Base-by-base conservation (phyloP, 768 basidiomycete species). In the Amanita polypyramis region DNA sequence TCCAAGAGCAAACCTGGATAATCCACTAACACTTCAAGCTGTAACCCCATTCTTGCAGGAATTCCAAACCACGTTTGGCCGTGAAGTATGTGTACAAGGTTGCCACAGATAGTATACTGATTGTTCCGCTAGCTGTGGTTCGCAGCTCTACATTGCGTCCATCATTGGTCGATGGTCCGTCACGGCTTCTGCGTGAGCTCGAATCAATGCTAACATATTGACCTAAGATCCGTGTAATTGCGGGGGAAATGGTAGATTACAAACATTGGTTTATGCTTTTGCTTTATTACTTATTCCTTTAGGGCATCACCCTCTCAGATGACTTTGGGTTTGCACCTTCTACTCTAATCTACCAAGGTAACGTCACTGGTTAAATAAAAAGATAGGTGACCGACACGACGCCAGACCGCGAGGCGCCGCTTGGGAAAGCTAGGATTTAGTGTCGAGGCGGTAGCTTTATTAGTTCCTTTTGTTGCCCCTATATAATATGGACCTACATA, bases 271-370 rank as follows among this genome's bases (percentile, higher is more conserved):
- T 21, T 17, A 33, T 49, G 29, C 51, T 43, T 12, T 20, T 45
- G 34, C 17, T 29, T 36, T 59, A 39, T 32, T 48, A 40, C 35
- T 37, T n/a, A n/a, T 15, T 36, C 17, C 4, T 25, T 2, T 51
- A 91, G 87, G 76, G 73, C 36, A 75, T 91, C 46, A 66, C 70
- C 53, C 64, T 90, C 47, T 74, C 79, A 23, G 80, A 83, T 3
- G 81, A 88, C 48, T 90, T 92, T 58, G 89, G 89, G 5, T 85
- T 87, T 58, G 89, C 89, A 4, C 89, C 89, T 0, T 91, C 89
- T 6, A 91, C 89, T 7, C 62, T 91, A 17, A 77, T 87, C 20
- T 75, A 85, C 63, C 80, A 80, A 66, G 83, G 83, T 65, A 56
- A 50, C 51, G 34, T 39, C 34, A 38, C 42, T 17, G 2, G 51